Evolutionary conservation across 345 rosid genomes (phyloP).

Genomic region (Eucalyptus rudis): DNA sequence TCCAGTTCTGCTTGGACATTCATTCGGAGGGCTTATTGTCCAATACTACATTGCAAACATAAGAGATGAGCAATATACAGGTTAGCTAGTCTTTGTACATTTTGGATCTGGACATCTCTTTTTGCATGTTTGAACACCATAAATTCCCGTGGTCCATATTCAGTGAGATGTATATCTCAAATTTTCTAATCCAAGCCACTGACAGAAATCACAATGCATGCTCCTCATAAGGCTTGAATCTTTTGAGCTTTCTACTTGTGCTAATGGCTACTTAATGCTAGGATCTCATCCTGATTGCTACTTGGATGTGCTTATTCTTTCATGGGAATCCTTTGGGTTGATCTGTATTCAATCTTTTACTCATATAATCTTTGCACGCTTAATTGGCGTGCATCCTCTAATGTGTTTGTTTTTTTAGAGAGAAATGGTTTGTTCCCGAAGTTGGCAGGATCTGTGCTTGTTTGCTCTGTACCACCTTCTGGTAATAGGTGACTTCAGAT

Average conservation of each 20-base stretch:
- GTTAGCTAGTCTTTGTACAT: slow-evolving; percentile 7
- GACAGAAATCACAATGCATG: not conserved
- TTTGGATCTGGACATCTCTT: not conserved
- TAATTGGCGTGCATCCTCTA: not conserved
- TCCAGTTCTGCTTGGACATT: slow-evolving; percentile 81
- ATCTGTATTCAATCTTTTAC: not conserved
- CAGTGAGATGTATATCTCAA: not conserved
- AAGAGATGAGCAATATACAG: slow-evolving; percentile 10
- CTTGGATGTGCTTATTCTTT: not conserved
- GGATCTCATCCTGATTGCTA: not conserved
- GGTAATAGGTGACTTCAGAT: slow-evolving; percentile 67
- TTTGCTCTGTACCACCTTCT: slow-evolving; percentile 91
- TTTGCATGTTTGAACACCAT: not conserved
- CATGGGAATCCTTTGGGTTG: not conserved
- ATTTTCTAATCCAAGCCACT: not conserved
- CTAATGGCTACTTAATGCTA: not conserved
- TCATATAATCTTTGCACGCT: not conserved
- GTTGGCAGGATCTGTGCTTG: slow-evolving; percentile 53
- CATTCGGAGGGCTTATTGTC: slow-evolving; percentile 85
- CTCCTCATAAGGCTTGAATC: not conserved
- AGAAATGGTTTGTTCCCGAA: slow-evolving; percentile 29
- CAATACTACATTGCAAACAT: slow-evolving; percentile 66
- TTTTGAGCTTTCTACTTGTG: not conserved
- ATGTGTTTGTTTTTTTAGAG: slow-evolving; percentile 3
- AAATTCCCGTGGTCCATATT: not conserved